A percentile compares a stretch with the other conserved stretches of the same genome.
Conservation (phyloP, 257 asterid genomes). For the Fraxinus americana region DNA sequence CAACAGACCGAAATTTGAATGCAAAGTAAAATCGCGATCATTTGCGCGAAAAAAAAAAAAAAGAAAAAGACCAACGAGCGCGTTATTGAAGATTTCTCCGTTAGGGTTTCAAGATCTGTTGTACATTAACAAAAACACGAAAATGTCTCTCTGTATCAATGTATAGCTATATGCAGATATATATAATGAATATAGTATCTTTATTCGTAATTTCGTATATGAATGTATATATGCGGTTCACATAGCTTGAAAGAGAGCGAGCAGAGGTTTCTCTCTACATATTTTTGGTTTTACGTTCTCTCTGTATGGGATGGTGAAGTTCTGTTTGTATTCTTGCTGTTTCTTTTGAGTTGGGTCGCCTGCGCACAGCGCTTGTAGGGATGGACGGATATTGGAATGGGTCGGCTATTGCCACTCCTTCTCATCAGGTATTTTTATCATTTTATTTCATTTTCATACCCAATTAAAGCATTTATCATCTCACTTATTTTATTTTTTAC, state of each 20-base stretch:
- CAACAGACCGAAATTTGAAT: constrained; percentile 12
- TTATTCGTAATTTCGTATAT: neutral
- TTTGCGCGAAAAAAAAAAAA: constrained; percentile 14
- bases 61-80: constrained; percentile 25
- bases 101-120: constrained; percentile 40
- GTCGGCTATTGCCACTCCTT: too few species aligned
- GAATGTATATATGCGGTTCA: constrained; percentile 8
- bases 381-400: too few species aligned
- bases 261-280: neutral
- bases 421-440: too few species aligned
- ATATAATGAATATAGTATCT: constrained; percentile 24
- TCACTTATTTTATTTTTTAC: too few species aligned
- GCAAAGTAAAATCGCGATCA: constrained; percentile 21
- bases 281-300: constrained; percentile 14
- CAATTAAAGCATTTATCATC: too few species aligned
- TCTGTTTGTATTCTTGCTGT: constrained; percentile 23
- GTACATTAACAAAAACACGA: constrained; percentile 4
- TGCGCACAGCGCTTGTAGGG: constrained; percentile 30
- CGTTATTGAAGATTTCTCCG: constrained; percentile 24
- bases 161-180: constrained; percentile 29
- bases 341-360: constrained; percentile 47
- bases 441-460: too few species aligned
- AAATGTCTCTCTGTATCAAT: constrained; percentile 8
- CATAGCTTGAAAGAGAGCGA: constrained; percentile 18
- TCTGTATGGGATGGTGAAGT: constrained; percentile 22